A percentile compares a stretch with the other conserved stretches of the same genome.
Evolutionary conservation across 257 asterid species (phyloP).

Genomic region (Jacaranda copaia): DNA sequence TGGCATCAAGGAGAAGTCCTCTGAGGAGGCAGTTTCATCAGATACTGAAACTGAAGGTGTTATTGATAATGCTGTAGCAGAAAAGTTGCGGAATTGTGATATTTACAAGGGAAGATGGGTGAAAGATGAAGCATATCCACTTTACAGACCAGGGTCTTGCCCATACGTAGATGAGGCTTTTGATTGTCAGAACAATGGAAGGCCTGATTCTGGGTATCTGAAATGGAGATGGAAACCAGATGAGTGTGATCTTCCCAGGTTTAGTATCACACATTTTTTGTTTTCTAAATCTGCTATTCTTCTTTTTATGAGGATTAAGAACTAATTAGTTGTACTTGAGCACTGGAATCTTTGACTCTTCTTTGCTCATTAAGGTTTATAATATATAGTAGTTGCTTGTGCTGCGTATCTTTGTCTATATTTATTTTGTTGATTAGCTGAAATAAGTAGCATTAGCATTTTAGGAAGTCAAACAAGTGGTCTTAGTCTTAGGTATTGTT

Average conservation of each 20-base stretch:
- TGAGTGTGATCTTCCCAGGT: constrained; percentile 95
- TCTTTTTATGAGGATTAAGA: constrained; percentile 3
- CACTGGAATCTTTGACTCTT: constrained; percentile 24
- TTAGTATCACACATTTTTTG: constrained; percentile 5
- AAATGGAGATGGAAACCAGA: constrained; percentile 95
- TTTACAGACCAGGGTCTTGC: constrained; percentile 77
- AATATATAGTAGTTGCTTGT: background rate
- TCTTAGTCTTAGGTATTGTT: background rate
- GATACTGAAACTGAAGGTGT: constrained; percentile 26
- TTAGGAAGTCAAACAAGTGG: constrained; percentile 13
- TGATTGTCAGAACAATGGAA: constrained; percentile 86
- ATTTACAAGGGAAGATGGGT: constrained; percentile 81
- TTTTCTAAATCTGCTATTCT: background rate
- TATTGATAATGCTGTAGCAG: constrained; percentile 31
- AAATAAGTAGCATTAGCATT: constrained; percentile 8
- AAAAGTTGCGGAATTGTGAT: constrained; percentile 64
- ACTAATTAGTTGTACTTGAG: background rate
- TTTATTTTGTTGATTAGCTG: constrained; percentile 24
- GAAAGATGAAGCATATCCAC: constrained; percentile 78
- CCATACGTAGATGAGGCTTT: constrained; percentile 92
- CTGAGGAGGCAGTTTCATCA: constrained; percentile 34
- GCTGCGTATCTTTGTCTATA: constrained; percentile 18
- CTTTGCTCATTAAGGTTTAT: constrained; percentile 17
- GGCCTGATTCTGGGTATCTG: constrained; percentile 78
- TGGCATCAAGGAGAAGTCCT: constrained; percentile 21